Conservation (phyloP, 2,329 filamentous ascomycete species). For the Eutypa lata region DNA sequence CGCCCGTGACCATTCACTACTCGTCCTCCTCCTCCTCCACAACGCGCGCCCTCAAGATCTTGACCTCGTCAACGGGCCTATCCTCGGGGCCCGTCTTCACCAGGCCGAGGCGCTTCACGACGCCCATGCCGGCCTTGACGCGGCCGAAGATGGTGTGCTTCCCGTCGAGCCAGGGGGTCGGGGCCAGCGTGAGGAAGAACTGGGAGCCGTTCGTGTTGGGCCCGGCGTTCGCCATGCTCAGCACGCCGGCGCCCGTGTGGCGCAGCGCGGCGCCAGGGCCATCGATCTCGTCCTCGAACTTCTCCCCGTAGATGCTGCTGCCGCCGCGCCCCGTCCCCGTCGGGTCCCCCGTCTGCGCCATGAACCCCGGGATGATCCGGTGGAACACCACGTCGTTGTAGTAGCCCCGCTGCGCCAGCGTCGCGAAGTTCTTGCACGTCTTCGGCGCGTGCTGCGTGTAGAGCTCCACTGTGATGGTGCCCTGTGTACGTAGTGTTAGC, state of each 20-base stretch:
- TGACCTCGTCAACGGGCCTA: conserved; percentile 76
- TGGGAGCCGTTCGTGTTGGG: conserved; percentile 92
- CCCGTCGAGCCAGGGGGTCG: conserved; percentile 93
- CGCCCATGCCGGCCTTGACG: conserved; percentile 76
- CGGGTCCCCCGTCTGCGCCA: conserved; percentile 93
- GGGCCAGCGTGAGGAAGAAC: conserved; percentile 93
- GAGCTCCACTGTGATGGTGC: conserved; percentile 81
- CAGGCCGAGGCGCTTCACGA: conserved; percentile 84
- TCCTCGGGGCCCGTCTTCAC: conserved; percentile 83
- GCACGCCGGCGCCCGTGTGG: conserved; percentile 88
- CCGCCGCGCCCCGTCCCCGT: conserved; percentile 92
- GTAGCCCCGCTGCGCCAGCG: conserved; percentile 78
- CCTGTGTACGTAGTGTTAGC: conserved; percentile 46
- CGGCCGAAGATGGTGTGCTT: conserved; percentile 97
- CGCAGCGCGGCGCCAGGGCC: conserved; percentile 68
- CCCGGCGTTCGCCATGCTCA: conserved; percentile 95
- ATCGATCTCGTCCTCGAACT: conserved; percentile 93
- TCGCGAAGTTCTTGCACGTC: conserved; percentile 84
- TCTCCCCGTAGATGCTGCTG: conserved; percentile 84
- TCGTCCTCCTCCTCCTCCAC: conserved; percentile 53
- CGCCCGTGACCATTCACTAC: neutral
- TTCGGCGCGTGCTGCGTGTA: conserved; percentile 86
- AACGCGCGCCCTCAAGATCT: conserved; percentile 70
- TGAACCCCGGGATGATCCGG: conserved; percentile 93
- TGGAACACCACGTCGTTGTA: conserved; percentile 87